phyloP scores from a whole-genome alignment of 2,329 filamentous ascomycete genomes.

The Cytospora piceicola region DNA sequence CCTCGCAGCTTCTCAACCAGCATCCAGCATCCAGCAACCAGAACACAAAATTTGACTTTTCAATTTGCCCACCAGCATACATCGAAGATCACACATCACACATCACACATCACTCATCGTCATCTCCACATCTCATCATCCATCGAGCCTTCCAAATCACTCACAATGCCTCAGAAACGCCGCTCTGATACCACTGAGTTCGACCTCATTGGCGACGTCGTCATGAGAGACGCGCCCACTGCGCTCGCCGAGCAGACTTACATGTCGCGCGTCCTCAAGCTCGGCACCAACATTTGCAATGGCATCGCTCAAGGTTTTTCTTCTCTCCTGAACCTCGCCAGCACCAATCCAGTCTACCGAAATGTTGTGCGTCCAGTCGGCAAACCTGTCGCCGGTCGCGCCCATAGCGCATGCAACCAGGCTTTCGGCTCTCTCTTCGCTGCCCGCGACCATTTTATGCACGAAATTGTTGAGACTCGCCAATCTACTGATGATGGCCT shows the following conservation, averaged over 20 bases:
- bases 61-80: not conserved
- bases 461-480: conserved; percentile 17
- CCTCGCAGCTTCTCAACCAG: not conserved
- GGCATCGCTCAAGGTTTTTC: conserved; percentile 7
- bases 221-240: conserved; percentile 20
- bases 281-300: conserved; percentile 17
- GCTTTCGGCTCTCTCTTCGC: conserved; percentile 11
- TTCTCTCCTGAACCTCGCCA: not conserved
- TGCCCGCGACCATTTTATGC: conserved; percentile 18
- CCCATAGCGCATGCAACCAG: not conserved
- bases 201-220: conserved; percentile 19
- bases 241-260: conserved; percentile 4
- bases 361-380: not conserved
- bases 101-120: not conserved
- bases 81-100: not conserved
- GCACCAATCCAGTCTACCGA: not conserved
- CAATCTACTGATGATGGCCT: conserved; percentile 29
- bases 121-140: not conserved
- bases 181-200: conserved; percentile 5
- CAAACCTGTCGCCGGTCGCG: not conserved
- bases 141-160: conserved; percentile 8
- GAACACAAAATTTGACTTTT: not conserved
- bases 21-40: not conserved
- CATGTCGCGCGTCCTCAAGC: conserved; percentile 1
- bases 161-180: conserved; percentile 24